Conservation (phyloP, 306 rosid species). For the Prosopis cineraria region DNA sequence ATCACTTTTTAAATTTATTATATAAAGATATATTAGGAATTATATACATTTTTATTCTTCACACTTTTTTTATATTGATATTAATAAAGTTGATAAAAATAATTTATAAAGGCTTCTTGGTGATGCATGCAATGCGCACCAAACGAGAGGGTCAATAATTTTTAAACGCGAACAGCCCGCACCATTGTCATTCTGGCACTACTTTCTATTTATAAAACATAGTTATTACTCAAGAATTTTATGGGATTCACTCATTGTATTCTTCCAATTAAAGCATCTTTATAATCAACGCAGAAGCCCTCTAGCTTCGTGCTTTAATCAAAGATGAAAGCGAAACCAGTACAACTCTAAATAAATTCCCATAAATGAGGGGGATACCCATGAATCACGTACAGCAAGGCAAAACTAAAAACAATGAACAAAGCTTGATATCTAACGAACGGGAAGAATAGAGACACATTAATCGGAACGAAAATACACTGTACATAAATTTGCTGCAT, state of each 20-base stretch:
- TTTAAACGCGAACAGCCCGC: not conserved
- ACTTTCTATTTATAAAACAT: too few species aligned
- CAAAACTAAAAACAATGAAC: constrained; percentile 64
- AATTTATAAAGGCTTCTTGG: too few species aligned
- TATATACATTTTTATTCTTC: too few species aligned
- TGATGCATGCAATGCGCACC: not conserved
- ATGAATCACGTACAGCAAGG: constrained; percentile 56
- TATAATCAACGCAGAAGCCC: not conserved
- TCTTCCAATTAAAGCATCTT: not conserved
- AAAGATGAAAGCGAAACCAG: constrained; percentile 3
- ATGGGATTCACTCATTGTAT: not conserved
- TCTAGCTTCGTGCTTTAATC: not conserved
- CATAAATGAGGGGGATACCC: constrained; percentile 57
- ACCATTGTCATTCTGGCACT: too few species aligned
- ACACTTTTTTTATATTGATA: too few species aligned
- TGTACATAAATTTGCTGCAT: constrained; percentile 71
- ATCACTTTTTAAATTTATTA: too few species aligned
- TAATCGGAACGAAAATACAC: constrained; percentile 73
- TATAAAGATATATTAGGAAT: too few species aligned
- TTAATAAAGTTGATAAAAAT: too few species aligned
- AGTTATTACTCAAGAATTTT: too few species aligned
- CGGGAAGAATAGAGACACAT: constrained; percentile 54
- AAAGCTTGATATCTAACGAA: constrained; percentile 57
- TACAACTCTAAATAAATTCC: constrained; percentile 28
- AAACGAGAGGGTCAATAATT: not conserved